Conservation (phyloP, 345 rosid species). For the Sonneratia caseolaris region DNA sequence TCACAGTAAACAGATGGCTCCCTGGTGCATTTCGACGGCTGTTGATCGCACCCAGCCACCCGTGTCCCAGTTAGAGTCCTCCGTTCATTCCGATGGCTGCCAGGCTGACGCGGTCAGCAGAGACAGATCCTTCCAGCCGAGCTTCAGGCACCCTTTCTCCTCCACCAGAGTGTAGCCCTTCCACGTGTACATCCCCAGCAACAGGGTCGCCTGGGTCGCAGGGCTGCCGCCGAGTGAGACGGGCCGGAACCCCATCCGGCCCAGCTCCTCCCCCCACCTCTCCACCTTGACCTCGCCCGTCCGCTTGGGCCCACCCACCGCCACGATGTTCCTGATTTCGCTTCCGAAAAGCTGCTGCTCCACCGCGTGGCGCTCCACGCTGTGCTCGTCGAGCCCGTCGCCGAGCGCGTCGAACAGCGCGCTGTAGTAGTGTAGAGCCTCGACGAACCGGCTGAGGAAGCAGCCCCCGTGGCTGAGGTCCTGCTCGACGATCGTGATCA, state of each 20-base stretch:
- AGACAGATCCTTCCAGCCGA: constrained; percentile 95
- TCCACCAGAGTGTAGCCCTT: constrained; percentile 82
- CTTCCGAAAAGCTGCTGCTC: constrained; percentile 80
- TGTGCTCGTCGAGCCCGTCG: constrained; percentile 54
- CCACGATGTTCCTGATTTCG: constrained; percentile 79
- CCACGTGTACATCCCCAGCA: constrained; percentile 91
- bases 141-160: constrained; percentile 64
- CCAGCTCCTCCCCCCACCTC: constrained; percentile 74
- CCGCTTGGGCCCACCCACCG: constrained; percentile 67
- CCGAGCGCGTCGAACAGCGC: constrained; percentile 93
- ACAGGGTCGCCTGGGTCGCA: constrained; percentile 72
- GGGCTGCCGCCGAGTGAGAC: constrained; percentile 86
- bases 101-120: constrained; percentile 90
- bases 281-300: constrained; percentile 64
- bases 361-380: constrained; percentile 74
- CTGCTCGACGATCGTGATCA: constrained; percentile 80
- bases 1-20: too few relatives aligned
- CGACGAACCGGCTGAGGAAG: constrained; percentile 79
- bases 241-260: constrained; percentile 54
- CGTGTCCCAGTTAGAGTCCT: too few relatives aligned
- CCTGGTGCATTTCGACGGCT: too few relatives aligned
- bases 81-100: constrained; percentile 51
- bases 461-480: constrained; percentile 65
- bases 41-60: too few relatives aligned
- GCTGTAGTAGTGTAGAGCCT: constrained; percentile 92